Percentiles rank a stretch among this genome's conserved stretches.
These are phyloP conservation scores for Lactarius sanguifluus DNA, from an alignment of 768 basidiomycete genomes.

Conservation along the genomic window DNA sequence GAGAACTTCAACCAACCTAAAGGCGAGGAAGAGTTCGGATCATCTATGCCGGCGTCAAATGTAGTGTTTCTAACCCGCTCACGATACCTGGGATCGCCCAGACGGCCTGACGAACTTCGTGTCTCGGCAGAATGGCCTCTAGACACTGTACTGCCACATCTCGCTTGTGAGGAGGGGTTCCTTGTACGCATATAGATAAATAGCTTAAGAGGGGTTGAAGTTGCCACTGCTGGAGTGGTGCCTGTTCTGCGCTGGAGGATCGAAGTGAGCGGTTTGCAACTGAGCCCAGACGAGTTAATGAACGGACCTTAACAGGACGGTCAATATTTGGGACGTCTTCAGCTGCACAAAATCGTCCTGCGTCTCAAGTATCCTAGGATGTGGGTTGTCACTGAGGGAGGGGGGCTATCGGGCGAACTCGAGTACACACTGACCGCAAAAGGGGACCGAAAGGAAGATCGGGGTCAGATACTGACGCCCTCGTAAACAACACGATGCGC, in stretches of 20 bases:
- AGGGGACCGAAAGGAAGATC: constrained; percentile 80
- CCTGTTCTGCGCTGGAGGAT: constrained; percentile 34
- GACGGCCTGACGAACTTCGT: constrained; percentile 73
- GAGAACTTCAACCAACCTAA: constrained; percentile 80
- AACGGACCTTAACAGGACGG: constrained; percentile 75
- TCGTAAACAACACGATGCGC: constrained; percentile 73
- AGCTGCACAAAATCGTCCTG: constrained; percentile 96
- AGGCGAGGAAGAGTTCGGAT: background rate
- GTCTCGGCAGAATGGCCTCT: constrained; percentile 79
- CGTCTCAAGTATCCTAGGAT: constrained; percentile 67
- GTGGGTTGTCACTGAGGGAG: constrained; percentile 23
- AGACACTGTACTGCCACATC: constrained; percentile 93
- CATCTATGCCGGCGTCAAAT: constrained; percentile 6
- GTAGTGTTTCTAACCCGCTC: constrained; percentile 50
- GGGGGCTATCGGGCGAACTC: background rate
- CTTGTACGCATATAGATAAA: constrained; percentile 34
- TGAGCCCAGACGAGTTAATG: constrained; percentile 35
- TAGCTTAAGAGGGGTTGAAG: constrained; percentile 39
- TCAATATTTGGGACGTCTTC: constrained; percentile 84
- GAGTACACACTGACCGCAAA: constrained; percentile 53
- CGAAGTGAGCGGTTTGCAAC: background rate
- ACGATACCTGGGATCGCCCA: constrained; percentile 75
- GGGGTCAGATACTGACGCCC: constrained; percentile 59
- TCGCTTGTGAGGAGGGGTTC: constrained; percentile 61
- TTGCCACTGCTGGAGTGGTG: constrained; percentile 32